Evolutionary conservation across 2,329 filamentous ascomycete species (phyloP), one percentile per base, ranked within the genome.

Genomic region (Alternaria gansuensis): DNA sequence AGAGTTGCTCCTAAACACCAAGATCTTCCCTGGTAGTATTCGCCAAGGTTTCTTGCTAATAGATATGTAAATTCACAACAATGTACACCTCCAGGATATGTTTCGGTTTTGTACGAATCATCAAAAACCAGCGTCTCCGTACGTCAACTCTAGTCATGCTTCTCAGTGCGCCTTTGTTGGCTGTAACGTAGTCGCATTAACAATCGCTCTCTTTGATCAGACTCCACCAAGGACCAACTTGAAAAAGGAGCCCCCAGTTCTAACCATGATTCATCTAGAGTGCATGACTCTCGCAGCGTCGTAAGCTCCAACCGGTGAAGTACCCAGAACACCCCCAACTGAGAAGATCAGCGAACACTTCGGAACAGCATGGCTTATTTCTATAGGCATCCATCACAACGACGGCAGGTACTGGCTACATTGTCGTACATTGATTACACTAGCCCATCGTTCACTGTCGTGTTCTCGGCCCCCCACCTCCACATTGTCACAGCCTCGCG

Each of bases 401-500:
- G 31, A 46, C 29, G 21, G 50, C 46, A 55, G 51, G 51, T 62
- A 59, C 41, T 51, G 51, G 55, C 29, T 52, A 21, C 17, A 54
- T 44, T 40, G 43, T 43, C 43, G 54, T 41, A 29, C 26, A n/a
- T 49, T 37, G 17, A 40, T 31, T 54, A 44, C 29, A 31, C 29
- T 14, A 34, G 23, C 34, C 31, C 8, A 29, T 49, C 43, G 33
- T 45, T 49, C 33, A 58, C 51, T 49, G 46, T 59, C 44, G 34
- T 52, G 40, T 46, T 62, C 36, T 24, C 49, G 45, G 62, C 62
- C 60, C 60, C 62, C 62, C 55, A 52, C 45, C 36, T 52, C 29
- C 43, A 53, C 24, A 31, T 29, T 51, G 36, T 63, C 63, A 65
- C 55, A 63, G 63, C 65, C 65, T 64, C 51, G 31, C 37, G 23